Percentiles rank a stretch among this genome's conserved stretches.
These are phyloP conservation scores for Penicillium sumatraense DNA, from an alignment of 2,329 filamentous ascomycete species.

Conservation along the genomic window DNA sequence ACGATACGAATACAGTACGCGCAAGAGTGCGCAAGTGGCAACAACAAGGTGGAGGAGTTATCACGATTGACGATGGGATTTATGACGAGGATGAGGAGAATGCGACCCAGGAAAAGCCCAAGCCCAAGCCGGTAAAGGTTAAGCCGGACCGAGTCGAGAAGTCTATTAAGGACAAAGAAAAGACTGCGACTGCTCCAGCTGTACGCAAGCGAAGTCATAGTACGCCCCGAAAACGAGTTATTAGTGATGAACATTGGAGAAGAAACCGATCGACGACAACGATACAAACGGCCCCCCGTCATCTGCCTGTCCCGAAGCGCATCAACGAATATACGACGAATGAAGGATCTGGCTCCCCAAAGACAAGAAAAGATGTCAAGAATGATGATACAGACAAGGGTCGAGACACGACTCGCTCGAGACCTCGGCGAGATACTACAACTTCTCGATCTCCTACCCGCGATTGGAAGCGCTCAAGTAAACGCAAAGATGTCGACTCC, in stretches of 20 bases:
- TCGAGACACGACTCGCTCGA: constrained; percentile 27
- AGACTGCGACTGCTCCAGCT: constrained; percentile 11
- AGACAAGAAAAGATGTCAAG: constrained; percentile 31
- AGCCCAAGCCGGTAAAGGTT: constrained; percentile 29
- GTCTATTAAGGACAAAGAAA: constrained; percentile 21
- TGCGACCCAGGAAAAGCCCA: constrained; percentile 26
- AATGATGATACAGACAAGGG: constrained; percentile 29
- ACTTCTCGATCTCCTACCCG: constrained; percentile 27
- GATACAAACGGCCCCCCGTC: constrained; percentile 42
- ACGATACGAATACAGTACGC: constrained; percentile 69
- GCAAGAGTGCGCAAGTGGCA: constrained; percentile 87
- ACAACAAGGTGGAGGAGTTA: constrained; percentile 71
- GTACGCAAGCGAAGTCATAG: constrained; percentile 52
- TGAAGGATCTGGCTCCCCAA: constrained; percentile 29
- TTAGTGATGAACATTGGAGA: constrained; percentile 88
- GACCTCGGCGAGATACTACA: constrained; percentile 35
- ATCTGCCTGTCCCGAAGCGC: constrained; percentile 48
- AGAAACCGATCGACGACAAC: constrained; percentile 53
- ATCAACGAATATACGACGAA: constrained; percentile 46
- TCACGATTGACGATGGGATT: constrained; percentile 62
- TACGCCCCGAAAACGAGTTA: constrained; percentile 85
- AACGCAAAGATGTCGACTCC: constrained; percentile 22
- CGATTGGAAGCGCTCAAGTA: constrained; percentile 27
- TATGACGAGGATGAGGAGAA: constrained; percentile 60
- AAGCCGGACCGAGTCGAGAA: constrained; percentile 30